Conservation (phyloP, 78 protist species). For the Isochrysis galbana region DNA sequence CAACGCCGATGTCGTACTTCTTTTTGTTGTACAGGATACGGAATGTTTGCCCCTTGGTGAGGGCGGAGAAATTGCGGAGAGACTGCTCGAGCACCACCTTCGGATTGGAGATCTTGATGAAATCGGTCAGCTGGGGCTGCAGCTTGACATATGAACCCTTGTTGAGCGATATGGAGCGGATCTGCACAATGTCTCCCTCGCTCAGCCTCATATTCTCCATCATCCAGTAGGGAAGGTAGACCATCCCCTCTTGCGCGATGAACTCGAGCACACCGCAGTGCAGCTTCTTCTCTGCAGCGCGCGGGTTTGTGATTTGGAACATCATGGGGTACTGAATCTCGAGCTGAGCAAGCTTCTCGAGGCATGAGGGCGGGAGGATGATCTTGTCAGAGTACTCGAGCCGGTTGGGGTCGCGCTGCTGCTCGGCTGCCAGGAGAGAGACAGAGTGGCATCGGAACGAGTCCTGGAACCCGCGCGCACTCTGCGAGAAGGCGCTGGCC, state of each 20-base stretch:
- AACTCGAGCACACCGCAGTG: constrained; percentile 56
- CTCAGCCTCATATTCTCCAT: constrained; percentile 39
- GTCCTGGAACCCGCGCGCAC: neutral
- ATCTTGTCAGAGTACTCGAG: constrained; percentile 27
- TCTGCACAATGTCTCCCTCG: constrained; percentile 14
- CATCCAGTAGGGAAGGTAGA: constrained; percentile 43
- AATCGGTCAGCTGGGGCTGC: constrained; percentile 50
- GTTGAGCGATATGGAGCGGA: constrained; percentile 23
- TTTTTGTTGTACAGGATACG: constrained; percentile 37
- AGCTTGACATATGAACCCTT: constrained; percentile 44
- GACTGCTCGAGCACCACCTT: constrained; percentile 29
- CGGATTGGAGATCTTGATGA: constrained; percentile 55
- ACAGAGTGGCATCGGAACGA: neutral
- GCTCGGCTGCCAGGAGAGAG: constrained; percentile 13
- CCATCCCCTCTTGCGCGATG: constrained; percentile 47
- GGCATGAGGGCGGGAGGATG: constrained; percentile 30
- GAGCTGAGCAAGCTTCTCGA: constrained; percentile 29
- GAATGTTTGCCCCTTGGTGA: constrained; percentile 42
- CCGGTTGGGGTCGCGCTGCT: constrained; percentile 4
- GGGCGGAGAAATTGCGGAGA: constrained; percentile 43
- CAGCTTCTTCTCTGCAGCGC: neutral
- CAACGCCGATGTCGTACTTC: constrained; percentile 48
- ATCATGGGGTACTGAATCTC: constrained; percentile 34
- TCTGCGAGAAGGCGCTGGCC: too few relatives aligned
- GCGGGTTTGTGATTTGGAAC: constrained; percentile 31